phyloP scores from a whole-genome alignment of 164 flowering plant species.

The Brasenia schreberi region DNA sequence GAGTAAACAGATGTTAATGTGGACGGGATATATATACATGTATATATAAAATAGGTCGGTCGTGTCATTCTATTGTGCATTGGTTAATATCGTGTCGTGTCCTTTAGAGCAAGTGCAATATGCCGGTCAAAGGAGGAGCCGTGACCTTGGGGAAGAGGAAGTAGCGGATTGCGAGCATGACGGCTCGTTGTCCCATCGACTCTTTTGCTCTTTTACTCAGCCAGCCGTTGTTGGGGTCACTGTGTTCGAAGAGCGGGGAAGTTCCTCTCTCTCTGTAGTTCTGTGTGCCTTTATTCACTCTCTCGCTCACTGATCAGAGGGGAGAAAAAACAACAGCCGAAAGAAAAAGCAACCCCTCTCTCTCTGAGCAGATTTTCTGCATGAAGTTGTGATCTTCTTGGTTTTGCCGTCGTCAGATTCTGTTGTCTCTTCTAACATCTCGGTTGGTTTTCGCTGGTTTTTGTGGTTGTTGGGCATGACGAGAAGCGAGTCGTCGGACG shows the following conservation, averaged over 20 bases:
- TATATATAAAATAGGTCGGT: no score
- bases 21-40: no score
- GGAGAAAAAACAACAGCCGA: background rate
- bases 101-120: no score
- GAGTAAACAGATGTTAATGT: no score
- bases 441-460: background rate
- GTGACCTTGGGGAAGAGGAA: no score
- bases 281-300: background rate
- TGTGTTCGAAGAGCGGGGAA: background rate
- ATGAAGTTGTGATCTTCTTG: background rate
- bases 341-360: background rate
- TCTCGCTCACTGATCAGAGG: background rate
- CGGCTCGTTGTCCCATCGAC: no score
- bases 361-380: background rate
- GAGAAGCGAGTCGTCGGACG: constrained; percentile 37
- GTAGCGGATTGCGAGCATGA: no score
- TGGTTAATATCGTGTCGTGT: no score
- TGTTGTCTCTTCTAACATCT: background rate
- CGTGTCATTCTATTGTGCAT: no score
- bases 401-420: background rate
- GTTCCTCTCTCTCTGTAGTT: background rate
- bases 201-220: no score
- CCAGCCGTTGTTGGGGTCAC: no score
- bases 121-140: no score
- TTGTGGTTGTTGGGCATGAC: constrained; percentile 3